Base-by-base conservation (phyloP, 495 filamentous ascomycete species). In the Pseudomonodictys pantanalensis region DNA sequence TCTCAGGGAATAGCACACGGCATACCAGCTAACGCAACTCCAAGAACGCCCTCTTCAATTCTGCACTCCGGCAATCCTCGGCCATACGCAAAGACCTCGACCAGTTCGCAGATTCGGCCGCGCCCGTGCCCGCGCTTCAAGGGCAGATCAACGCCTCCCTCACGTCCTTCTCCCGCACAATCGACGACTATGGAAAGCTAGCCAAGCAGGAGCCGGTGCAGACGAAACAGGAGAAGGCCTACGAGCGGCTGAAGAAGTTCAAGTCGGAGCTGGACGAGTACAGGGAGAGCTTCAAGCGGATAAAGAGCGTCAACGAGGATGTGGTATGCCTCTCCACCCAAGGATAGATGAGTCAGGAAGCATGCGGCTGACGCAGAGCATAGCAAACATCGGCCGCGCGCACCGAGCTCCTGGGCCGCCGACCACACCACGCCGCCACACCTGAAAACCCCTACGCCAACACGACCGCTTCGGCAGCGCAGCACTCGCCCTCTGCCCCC, bases 401-500 rank as follows among this genome's bases (percentile, higher is more conserved):
- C 54, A 80, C 79, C 50, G 95, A 99, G 71, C 83, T 99, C 23
- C 80, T 97, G 1, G 92, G 92, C 17, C 83, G 95, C n/a, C 82
- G 93, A 12, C 90, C 92, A 17, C 92, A 96, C 68, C 81, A 89
- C 44, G 81, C 89, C 15, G 80, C 85, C 20, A 99, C 93, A 0
- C 93, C 93, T 8, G 93, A 97, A 73, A 98, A 97, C 68, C 95
- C 93, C 0, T 98, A 98, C 70, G 83, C 90, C 3, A 83, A 88
- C 66, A 69, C 81, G 6, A 49, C 62, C 44, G 33, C 71, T 76
- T 56, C 73, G 68, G 9, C 72, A 69, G 24, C 35, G 38, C n/a
- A 66, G 67, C 49, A 75, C 26, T 76, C 75, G 7, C 60, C 70
- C 44, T 72, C 72, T 3, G 54, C 65, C 0, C 61, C 66, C 69